Conservation (phyloP, 495 filamentous ascomycete genomes). For the Penicillium verhagenii region DNA sequence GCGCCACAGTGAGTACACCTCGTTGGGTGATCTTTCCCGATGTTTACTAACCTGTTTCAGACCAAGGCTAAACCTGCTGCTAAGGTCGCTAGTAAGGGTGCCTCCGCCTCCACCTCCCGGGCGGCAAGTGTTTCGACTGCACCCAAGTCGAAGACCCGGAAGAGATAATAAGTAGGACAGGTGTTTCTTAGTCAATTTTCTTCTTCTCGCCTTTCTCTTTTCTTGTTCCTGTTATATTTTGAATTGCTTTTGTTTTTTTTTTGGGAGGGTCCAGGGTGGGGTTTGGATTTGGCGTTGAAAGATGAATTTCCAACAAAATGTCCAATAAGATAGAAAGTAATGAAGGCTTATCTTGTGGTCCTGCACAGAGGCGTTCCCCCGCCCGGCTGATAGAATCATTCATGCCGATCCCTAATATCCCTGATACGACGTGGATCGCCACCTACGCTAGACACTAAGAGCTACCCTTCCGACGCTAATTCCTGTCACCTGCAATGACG, state of each 20-base stretch:
- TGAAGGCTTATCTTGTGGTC: conserved; percentile 20
- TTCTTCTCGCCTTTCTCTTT: background rate
- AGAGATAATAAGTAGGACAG: conserved; percentile 49
- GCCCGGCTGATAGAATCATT: conserved; percentile 11
- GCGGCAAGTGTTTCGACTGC: conserved; percentile 56
- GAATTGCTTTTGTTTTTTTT: conserved; percentile 6
- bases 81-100: conserved; percentile 54
- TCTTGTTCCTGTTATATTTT: background rate
- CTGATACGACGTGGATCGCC: conserved; percentile 16
- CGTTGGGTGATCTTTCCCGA: conserved; percentile 3
- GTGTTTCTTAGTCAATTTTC: background rate
- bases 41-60: conserved; percentile 33
- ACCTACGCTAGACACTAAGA: conserved; percentile 4
- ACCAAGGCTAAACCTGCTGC: conserved; percentile 61
- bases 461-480: conserved; percentile 7
- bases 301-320: conserved; percentile 20
- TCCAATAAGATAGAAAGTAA: conserved; percentile 25
- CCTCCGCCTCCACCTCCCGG: conserved; percentile 52
- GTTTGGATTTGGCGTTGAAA: conserved; percentile 24
- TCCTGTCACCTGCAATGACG: conserved; percentile 21
- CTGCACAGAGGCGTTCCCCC: conserved; percentile 9
- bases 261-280: conserved; percentile 5
- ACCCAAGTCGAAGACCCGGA: conserved; percentile 48
- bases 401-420: conserved; percentile 25
- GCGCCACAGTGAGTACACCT: conserved; percentile 57